phyloP scores from a whole-genome alignment of 108 stramenopile species.

The Cyclotella choctawhatcheeana region DNA sequence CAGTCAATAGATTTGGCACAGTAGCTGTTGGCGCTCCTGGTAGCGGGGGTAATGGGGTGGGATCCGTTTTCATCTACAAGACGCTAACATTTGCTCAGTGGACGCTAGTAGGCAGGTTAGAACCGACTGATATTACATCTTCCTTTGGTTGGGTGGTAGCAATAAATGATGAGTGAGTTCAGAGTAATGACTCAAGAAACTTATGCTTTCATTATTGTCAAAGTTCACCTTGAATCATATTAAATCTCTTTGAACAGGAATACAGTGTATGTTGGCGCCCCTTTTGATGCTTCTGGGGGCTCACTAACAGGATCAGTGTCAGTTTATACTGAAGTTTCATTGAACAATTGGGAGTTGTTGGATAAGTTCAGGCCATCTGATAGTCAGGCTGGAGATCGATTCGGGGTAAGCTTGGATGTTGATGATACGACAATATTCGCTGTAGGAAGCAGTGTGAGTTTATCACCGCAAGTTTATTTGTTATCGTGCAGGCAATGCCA shows the following conservation, averaged over 20 bases:
- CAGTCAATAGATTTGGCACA: constrained; percentile 3
- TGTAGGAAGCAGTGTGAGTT: constrained; percentile 2
- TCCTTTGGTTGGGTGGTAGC: constrained; percentile 27
- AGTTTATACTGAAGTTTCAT: constrained; percentile 13
- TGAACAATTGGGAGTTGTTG: not conserved
- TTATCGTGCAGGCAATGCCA: not conserved
- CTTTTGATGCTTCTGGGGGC: constrained; percentile 8
- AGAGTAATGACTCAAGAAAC: not conserved
- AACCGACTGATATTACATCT: constrained; percentile 12
- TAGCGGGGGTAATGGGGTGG: not conserved
- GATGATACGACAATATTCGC: constrained; percentile 3
- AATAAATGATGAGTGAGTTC: constrained; percentile 3
- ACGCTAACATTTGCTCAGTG: not conserved
- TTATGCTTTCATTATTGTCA: not conserved
- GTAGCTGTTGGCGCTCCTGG: constrained; percentile 20
- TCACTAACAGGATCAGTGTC: constrained; percentile 12
- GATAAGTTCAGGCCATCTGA: constrained; percentile 2
- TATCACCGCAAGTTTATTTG: not conserved
- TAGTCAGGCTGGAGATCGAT: constrained; percentile 1
- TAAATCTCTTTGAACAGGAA: not conserved
- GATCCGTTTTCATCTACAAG: constrained; percentile 15
- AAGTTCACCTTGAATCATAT: no score
- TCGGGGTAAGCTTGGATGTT: constrained; percentile 22
- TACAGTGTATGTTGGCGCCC: constrained; percentile 20
- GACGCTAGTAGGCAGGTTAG: not conserved